Conservation (phyloP, 106 monocot genomes). For the Apostasia ramifera region DNA sequence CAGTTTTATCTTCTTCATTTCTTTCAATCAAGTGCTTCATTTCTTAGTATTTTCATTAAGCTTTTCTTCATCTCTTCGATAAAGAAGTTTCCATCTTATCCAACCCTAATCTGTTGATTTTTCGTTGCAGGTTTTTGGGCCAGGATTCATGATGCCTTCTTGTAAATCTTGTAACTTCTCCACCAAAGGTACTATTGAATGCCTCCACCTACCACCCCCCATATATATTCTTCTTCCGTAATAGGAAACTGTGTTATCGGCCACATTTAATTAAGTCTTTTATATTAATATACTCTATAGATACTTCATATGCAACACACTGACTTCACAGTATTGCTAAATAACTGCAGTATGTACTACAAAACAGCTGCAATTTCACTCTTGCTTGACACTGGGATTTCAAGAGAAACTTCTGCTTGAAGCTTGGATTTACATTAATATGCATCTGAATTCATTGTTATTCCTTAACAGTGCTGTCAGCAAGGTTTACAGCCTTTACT, state of each 20-base stretch:
- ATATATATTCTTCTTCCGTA: neutral
- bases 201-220: neutral
- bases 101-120: neutral
- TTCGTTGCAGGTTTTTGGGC: conserved; percentile 28
- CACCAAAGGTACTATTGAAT: conserved; percentile 39
- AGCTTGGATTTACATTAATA: too few species aligned
- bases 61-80: too few species aligned
- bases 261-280: conserved; percentile 1
- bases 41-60: too few species aligned
- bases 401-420: too few species aligned
- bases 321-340: neutral
- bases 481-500: too few species aligned
- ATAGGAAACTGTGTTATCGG: neutral
- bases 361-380: neutral
- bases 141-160: conserved; percentile 19
- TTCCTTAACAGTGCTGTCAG: too few species aligned
- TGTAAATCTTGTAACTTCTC: conserved; percentile 46
- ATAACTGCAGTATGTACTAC: neutral
- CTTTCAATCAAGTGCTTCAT: too few species aligned
- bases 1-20: too few species aligned
- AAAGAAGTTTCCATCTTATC: too few species aligned
- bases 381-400: too few species aligned
- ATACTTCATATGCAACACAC: neutral
- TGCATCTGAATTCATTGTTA: too few species aligned
- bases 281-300: neutral